Evolutionary conservation across 202 grass and related monocot genomes (phyloP).

Genomic region (Saccharum hybrid): DNA sequence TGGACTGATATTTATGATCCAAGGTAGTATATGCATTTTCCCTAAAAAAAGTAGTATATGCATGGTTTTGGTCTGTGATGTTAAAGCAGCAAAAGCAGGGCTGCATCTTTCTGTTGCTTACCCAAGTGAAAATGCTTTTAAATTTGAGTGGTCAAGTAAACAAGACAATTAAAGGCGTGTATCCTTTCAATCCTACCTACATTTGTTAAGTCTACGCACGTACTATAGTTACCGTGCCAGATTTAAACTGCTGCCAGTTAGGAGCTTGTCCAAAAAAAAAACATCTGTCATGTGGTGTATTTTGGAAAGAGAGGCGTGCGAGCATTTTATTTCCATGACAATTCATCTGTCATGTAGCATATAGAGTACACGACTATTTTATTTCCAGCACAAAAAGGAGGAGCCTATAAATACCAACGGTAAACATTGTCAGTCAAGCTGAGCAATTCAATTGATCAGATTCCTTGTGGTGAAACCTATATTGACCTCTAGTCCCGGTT

Average conservation of each 20-base stretch:
- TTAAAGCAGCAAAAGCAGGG: not conserved
- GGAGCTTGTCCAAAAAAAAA: not conserved
- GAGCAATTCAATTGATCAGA: too few species aligned
- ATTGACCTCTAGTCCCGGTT: too few species aligned
- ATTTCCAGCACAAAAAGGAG: too few species aligned
- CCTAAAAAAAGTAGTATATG: not conserved
- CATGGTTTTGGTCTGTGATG: constrained; percentile 25
- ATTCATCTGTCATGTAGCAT: too few species aligned
- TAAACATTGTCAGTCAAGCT: too few species aligned
- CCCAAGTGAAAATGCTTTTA: constrained; percentile 20
- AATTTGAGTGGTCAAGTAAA: constrained; percentile 21
- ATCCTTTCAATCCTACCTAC: not conserved
- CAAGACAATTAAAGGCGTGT: not conserved
- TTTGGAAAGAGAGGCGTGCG: not conserved
- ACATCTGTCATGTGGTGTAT: not conserved
- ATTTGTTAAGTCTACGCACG: not conserved
- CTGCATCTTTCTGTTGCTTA: not conserved
- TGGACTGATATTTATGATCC: not conserved
- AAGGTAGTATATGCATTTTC: not conserved
- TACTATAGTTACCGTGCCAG: constrained; percentile 9
- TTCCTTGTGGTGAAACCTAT: too few species aligned
- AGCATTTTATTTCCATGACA: too few species aligned
- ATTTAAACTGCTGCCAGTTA: not conserved
- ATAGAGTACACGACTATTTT: too few species aligned
- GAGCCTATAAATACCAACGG: too few species aligned